Base-by-base conservation (phyloP, 805 yeast genomes). In the Metschnikowia vanudenii region DNA sequence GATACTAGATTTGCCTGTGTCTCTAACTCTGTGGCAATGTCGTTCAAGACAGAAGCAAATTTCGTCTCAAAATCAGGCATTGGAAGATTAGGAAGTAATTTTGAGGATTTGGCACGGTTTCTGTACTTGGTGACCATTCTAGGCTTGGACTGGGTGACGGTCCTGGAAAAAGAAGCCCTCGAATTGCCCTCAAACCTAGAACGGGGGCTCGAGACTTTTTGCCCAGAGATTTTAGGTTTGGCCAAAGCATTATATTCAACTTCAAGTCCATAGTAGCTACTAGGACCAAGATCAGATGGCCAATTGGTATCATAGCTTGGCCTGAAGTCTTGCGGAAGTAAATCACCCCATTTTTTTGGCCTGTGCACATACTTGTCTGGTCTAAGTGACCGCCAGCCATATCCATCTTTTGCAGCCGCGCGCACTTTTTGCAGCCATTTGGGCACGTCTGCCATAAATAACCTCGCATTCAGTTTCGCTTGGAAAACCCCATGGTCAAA, bases 401-500 rank as follows among this genome's bases (percentile, higher is more conserved):
- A 28, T 12, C 42, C 36, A 31, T 39, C 29, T 19, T 39, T 31
- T 18, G 42, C 42, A 19, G 36, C 42, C 28, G 36, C 36, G 19
- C 42, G 36, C 11, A 39, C 42, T 12, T 18, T 22, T 32, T 31
- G 35, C 36, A 19, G 35, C 42, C 35, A 39, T 19, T 11, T 31
- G 11, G 37, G 37, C 9, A 17, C 41, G 14, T n/a, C 31, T 4
- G 31, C 31, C 10, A 9, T 9, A 16, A 19, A 20, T 16, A 7
- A 19, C 16, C 29, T 35, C 10, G 19, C 13, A 16, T 14, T 17
- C 38, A 18, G 19, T 20, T 35, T 35, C 14, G 28, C 28, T 11
- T 22, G n/a, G 38, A 35, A 35, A 10, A 35, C 17, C 26, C 38
- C 26, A 14, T 20, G 38, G 5, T 35, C 38, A n/a, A 35, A 19